Evolutionary conservation across 495 filamentous ascomycete genomes (phyloP).

Genomic region (Penicillium ochrochloron): DNA sequence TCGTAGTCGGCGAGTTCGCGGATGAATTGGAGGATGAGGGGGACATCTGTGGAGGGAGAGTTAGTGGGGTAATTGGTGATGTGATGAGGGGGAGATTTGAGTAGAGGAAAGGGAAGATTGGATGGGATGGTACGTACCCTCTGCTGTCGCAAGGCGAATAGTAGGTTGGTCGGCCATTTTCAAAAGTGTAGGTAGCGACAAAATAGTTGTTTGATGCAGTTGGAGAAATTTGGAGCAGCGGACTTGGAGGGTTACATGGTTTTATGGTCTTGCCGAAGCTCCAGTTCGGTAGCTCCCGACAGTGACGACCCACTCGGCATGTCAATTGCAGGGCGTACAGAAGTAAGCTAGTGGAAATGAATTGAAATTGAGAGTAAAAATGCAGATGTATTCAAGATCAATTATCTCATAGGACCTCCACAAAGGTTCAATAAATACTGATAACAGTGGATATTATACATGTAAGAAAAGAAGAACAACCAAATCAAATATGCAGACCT

Average conservation of each 20-base stretch:
- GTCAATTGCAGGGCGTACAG: background rate
- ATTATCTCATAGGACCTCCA: slow-evolving; percentile 4
- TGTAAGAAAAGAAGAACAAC: background rate
- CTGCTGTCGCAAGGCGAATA: slow-evolving; percentile 54
- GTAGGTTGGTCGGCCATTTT: slow-evolving; percentile 46
- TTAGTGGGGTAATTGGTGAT: slow-evolving; percentile 15
- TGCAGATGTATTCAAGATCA: background rate
- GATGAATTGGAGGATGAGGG: slow-evolving; percentile 80
- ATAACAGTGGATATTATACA: slow-evolving; percentile 27
- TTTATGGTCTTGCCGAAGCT: background rate
- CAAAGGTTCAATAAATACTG: slow-evolving; percentile 13
- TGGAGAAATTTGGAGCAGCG: slow-evolving; percentile 10
- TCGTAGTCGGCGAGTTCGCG: slow-evolving; percentile 89
- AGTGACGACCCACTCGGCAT: background rate
- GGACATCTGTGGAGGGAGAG: slow-evolving; percentile 64
- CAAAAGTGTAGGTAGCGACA: background rate
- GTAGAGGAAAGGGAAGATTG: no score
- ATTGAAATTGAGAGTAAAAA: background rate
- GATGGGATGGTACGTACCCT: slow-evolving; percentile 34
- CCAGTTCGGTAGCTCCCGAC: background rate
- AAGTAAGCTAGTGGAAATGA: background rate
- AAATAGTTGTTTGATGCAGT: background rate
- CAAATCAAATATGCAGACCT: slow-evolving; percentile 6
- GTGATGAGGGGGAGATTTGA: background rate
- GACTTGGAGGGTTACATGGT: background rate